Base-by-base conservation (phyloP, 2,329 filamentous ascomycete genomes). In the Epichloe amarillans region DNA sequence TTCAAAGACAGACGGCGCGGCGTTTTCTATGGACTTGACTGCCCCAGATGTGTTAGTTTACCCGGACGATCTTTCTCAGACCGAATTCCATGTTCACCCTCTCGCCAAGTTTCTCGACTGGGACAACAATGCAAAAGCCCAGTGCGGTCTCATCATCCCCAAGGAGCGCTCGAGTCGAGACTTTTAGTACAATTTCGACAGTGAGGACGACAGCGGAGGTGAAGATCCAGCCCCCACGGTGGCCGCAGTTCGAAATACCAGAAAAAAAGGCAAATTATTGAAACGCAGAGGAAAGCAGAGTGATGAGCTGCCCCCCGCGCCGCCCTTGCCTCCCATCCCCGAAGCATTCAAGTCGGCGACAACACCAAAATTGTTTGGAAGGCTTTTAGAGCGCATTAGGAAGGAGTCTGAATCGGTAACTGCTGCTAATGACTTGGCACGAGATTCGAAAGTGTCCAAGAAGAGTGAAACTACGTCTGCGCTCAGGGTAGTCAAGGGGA, bases 141-240 rank as follows among this genome's bases (percentile, higher is more conserved):
- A 57, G 40, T 56, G 68, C 0, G 66, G 66, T 5, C 64, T 69
- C 40, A 54, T 69, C 23, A 51, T 69, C 23, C 66, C 66, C 3
- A 62, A 61, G 50, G 63, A 65, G 53, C 53, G 62, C 42, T 52
- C 60, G 39, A 60, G 58, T 56, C 66, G 65, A 57, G 55, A 63
- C 23, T 64, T 64, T 48, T 69, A 68, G 66, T 68, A 69, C 51
- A 57, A 63, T 56, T 58, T 66, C 55, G 65, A 68, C 57, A 66
- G 62, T 41, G 65, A 65, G 12, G 58, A 62, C 42, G 63, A 64
- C 12, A 40, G 37, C 4, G 58, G 58, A 19, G 55, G 57, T 19
- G 57, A 60, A 3, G 51, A 50, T 10, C 42, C 21, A 14, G n/a
- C 4, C 14, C 14, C 12, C 7, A 21, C 7, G 8, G 17, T 11